Conservation (phyloP, 805 yeast genomes). For the Candida michaelii region DNA sequence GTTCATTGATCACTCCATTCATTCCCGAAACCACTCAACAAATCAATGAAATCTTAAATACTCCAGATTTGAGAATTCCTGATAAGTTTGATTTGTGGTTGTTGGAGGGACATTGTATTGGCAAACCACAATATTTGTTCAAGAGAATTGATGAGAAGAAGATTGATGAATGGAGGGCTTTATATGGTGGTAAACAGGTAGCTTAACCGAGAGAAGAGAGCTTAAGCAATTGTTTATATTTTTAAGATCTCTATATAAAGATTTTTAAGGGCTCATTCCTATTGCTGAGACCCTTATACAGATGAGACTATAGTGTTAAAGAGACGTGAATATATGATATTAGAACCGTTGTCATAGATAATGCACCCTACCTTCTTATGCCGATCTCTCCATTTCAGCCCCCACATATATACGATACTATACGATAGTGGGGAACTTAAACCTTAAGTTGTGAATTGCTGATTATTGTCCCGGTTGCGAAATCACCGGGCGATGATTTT, state of each 20-base stretch:
- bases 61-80: slow-evolving; percentile 75
- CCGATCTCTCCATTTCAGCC: too few species aligned
- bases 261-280: too few species aligned
- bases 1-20: slow-evolving; percentile 73
- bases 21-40: slow-evolving; percentile 80
- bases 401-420: too few species aligned
- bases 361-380: too few species aligned
- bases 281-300: too few species aligned
- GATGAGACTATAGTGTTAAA: too few species aligned
- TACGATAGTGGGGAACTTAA: background rate
- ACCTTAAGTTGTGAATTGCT: background rate
- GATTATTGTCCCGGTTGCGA: slow-evolving; percentile 1
- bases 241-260: too few species aligned
- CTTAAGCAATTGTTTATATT: too few species aligned
- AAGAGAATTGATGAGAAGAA: slow-evolving; percentile 87
- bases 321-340: too few species aligned
- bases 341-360: too few species aligned
- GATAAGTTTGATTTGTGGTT: slow-evolving; percentile 70
- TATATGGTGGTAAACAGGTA: slow-evolving; percentile 78
- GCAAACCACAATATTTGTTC: slow-evolving; percentile 89
- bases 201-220: too few species aligned
- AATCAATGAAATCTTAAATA: slow-evolving; percentile 78
- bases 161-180: slow-evolving; percentile 80
- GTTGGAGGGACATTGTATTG: slow-evolving; percentile 80
- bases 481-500: background rate